Conservation (phyloP, 1,139 yeast genomes). For the Magnusiomyces sp. region DNA sequence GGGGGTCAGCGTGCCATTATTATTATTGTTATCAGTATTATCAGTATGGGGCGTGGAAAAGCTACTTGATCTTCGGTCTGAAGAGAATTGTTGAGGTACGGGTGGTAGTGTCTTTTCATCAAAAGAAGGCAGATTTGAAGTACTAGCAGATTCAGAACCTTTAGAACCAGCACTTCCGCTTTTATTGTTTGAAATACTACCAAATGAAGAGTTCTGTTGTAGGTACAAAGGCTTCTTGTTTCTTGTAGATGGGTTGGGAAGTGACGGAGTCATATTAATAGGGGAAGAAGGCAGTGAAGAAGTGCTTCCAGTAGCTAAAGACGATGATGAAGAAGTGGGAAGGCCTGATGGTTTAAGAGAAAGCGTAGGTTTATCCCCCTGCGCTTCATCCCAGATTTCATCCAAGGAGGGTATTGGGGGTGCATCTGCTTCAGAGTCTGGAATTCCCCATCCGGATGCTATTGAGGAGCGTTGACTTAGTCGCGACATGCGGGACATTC, state of each 20-base stretch:
- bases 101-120: conserved; percentile 6
- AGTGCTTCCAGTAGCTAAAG: background rate
- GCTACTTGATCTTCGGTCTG: conserved; percentile 14
- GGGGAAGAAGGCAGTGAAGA: conserved; percentile 4
- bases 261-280: background rate
- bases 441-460: conserved; percentile 22
- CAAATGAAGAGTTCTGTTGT: no score
- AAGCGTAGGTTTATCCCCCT: background rate
- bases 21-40: conserved; percentile 8
- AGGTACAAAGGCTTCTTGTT: background rate
- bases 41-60: conserved; percentile 14
- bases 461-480: conserved; percentile 28
- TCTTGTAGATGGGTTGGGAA: background rate
- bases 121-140: background rate
- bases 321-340: no score
- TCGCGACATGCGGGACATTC: conserved; percentile 27
- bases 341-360: no score
- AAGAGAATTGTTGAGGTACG: conserved; percentile 1
- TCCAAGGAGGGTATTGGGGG: conserved; percentile 28
- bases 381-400: conserved; percentile 2
- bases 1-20: background rate
- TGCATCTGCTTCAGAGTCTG: conserved; percentile 23
- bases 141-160: background rate
- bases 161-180: no score
- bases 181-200: no score